A percentile compares a stretch with the other conserved stretches of the same genome.
These are phyloP conservation scores for Sugiyamaella smithiae DNA, from an alignment of 805 yeast genomes.

Conservation along the genomic window DNA sequence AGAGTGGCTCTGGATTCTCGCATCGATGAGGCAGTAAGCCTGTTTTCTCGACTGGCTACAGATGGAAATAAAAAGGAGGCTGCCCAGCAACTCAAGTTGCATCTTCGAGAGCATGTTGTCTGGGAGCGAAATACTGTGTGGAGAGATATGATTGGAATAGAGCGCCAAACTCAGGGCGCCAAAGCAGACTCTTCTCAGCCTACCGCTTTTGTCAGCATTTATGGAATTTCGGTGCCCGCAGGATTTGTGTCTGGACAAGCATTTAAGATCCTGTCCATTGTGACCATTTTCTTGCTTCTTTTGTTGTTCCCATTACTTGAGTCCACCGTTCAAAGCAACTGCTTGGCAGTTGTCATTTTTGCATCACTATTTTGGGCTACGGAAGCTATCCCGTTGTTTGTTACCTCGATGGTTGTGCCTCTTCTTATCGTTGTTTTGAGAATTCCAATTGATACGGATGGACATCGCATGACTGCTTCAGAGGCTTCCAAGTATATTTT, in stretches of 20 bases:
- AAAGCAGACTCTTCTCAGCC: constrained; percentile 4
- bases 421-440: constrained; percentile 69
- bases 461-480: constrained; percentile 55
- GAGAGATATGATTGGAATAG: constrained; percentile 93
- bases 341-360: constrained; percentile 78
- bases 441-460: constrained; percentile 60
- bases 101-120: constrained; percentile 86
- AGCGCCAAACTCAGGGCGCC: constrained; percentile 81
- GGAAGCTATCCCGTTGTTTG: constrained; percentile 88
- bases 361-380: constrained; percentile 94
- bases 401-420: constrained; percentile 82
- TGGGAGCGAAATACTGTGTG: constrained; percentile 98
- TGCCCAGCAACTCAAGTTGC: constrained; percentile 46
- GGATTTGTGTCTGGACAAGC: constrained; percentile 39
- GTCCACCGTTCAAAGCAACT: constrained; percentile 67
- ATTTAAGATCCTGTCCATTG: constrained; percentile 48
- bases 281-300: constrained; percentile 47
- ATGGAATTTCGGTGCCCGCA: constrained; percentile 32
- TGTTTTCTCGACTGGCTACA: constrained; percentile 53
- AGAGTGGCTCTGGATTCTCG: constrained; percentile 47
- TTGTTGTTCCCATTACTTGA: constrained; percentile 42
- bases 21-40: constrained; percentile 50
- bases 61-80: constrained; percentile 44
- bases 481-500: constrained; percentile 78
- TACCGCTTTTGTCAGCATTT: constrained; percentile 8